A percentile compares a stretch with the other conserved stretches of the same genome.
phyloP scores from a whole-genome alignment of 2,329 filamentous ascomycete genomes.

The Emergomyces orientalis region DNA sequence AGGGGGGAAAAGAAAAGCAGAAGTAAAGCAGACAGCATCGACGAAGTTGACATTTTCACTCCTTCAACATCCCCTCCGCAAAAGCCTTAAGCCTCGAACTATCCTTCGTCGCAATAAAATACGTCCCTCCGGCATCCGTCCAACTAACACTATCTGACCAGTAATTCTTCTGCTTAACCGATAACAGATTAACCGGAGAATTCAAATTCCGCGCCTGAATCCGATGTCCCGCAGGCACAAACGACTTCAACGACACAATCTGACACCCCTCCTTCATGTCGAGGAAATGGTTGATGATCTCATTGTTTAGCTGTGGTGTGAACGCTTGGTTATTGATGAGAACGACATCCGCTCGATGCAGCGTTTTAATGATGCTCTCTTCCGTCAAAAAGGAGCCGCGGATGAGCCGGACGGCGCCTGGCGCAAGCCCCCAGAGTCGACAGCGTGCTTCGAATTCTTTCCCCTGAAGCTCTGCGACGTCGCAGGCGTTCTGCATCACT shows the following conservation, averaged over 20 bases:
- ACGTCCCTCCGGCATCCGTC: conserved; percentile 74
- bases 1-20: background rate
- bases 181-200: conserved; percentile 70
- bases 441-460: conserved; percentile 78
- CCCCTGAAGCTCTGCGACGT: conserved; percentile 69
- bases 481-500: conserved; percentile 85
- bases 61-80: conserved; percentile 26
- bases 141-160: conserved; percentile 71
- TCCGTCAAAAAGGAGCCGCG: conserved; percentile 76
- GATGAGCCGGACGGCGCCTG: conserved; percentile 70
- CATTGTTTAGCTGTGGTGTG: conserved; percentile 74
- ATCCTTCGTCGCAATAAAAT: conserved; percentile 80
- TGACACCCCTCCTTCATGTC: conserved; percentile 85
- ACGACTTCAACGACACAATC: conserved; percentile 85
- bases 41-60: conserved; percentile 14
- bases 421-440: conserved; percentile 75
- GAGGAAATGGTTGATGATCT: conserved; percentile 78
- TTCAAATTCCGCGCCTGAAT: conserved; percentile 66
- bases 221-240: conserved; percentile 71
- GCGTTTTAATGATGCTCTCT: conserved; percentile 56
- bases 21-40: background rate
- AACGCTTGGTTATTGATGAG: conserved; percentile 98
- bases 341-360: conserved; percentile 85
- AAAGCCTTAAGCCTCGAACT: conserved; percentile 45
- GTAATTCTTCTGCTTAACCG: conserved; percentile 64